A percentile compares a stretch with the other conserved stretches of the same genome.
Conservation (phyloP, 1,284 basidiomycete species). For the Naganishia cerealis region DNA sequence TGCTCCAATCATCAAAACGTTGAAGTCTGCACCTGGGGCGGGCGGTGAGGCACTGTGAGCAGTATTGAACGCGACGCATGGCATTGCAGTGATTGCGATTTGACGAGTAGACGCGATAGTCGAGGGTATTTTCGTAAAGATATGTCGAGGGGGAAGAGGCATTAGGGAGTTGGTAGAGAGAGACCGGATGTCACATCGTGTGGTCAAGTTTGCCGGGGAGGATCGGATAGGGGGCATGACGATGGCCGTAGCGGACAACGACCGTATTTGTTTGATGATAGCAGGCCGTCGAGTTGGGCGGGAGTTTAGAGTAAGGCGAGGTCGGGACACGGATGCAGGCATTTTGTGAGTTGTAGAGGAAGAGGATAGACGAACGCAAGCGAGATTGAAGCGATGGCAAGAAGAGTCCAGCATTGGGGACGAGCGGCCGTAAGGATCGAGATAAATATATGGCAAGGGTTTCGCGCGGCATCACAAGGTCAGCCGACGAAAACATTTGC, state of each 20-base stretch:
- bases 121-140: constrained; percentile 10
- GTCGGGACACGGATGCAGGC: not conserved
- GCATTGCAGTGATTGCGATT: constrained; percentile 47
- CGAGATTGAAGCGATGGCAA: constrained; percentile 5
- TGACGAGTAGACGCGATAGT: constrained; percentile 35
- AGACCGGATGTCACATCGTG: constrained; percentile 3
- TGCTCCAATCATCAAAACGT: constrained; percentile 86
- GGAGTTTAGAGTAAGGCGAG: not conserved
- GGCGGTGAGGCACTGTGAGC: constrained; percentile 50
- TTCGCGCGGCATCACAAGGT: too few relatives aligned
- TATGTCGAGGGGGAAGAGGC: constrained; percentile 39
- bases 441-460: constrained; percentile 3
- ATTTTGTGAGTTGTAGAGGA: constrained; percentile 5
- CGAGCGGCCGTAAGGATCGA: not conserved
- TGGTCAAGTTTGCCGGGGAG: not conserved
- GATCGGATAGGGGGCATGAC: constrained; percentile 24
- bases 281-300: not conserved
- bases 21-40: constrained; percentile 66
- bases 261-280: not conserved
- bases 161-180: constrained; percentile 28
- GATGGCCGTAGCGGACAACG: constrained; percentile 24
- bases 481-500: constrained; percentile 6
- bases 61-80: constrained; percentile 31
- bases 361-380: not conserved
- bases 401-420: not conserved